Percentiles rank a stretch among this genome's conserved stretches.
phyloP scores from a whole-genome alignment of 2,329 filamentous ascomycete species.

The Harringtonia lauricola region DNA sequence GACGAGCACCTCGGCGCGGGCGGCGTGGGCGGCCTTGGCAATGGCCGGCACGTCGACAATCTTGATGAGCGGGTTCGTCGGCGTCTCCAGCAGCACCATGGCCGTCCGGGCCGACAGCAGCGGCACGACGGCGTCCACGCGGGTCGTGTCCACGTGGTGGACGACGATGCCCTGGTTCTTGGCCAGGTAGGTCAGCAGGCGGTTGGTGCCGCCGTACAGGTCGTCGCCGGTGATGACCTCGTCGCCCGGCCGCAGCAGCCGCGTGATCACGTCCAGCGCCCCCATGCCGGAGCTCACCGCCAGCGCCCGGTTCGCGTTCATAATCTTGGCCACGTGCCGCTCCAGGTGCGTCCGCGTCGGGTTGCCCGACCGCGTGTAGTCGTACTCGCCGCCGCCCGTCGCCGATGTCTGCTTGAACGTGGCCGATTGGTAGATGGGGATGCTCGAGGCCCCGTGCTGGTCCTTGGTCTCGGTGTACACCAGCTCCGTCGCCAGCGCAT shows the following conservation, averaged over 20 bases:
- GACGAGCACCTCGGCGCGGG: slow-evolving; percentile 69
- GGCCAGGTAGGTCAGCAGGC: slow-evolving; percentile 83
- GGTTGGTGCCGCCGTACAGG: slow-evolving; percentile 89
- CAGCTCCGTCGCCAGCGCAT: slow-evolving; percentile 89
- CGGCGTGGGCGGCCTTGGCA: slow-evolving; percentile 62
- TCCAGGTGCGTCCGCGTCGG: slow-evolving; percentile 93
- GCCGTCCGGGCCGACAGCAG: slow-evolving; percentile 71
- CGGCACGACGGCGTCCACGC: slow-evolving; percentile 55
- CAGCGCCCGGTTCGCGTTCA: slow-evolving; percentile 84
- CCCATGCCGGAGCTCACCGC: slow-evolving; percentile 97
- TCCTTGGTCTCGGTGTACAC: slow-evolving; percentile 95
- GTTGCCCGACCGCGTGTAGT: slow-evolving; percentile 97
- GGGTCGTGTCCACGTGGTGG: slow-evolving; percentile 91
- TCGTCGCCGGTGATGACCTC: slow-evolving; percentile 97
- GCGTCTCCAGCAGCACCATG: slow-evolving; percentile 93
- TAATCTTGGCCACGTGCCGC: slow-evolving; percentile 95
- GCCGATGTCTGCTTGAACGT: slow-evolving; percentile 93
- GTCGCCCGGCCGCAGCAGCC: slow-evolving; percentile 80
- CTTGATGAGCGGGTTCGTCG: slow-evolving; percentile 97
- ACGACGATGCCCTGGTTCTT: slow-evolving; percentile 86
- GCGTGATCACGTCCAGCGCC: slow-evolving; percentile 89
- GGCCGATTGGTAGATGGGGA: slow-evolving; percentile 96
- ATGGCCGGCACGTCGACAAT: slow-evolving; percentile 86
- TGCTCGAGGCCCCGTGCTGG: slow-evolving; percentile 92
- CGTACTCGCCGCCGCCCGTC: slow-evolving; percentile 77